A percentile compares a stretch with the other conserved stretches of the same genome.
phyloP scores from a whole-genome alignment of 805 yeast genomes.

The Yarrowia sp. region DNA sequence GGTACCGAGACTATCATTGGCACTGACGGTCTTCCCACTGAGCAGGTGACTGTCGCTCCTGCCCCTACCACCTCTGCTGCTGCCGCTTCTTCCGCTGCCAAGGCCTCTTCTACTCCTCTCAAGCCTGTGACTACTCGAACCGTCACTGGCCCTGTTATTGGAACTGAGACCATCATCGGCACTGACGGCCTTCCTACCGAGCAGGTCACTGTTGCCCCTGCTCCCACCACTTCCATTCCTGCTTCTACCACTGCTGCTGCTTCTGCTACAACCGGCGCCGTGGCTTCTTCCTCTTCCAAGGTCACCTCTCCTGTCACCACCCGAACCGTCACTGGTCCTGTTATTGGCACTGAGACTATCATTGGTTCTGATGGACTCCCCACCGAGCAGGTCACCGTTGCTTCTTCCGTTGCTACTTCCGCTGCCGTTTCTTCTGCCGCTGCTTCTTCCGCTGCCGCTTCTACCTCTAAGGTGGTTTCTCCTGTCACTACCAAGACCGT shows the following conservation, averaged over 20 bases:
- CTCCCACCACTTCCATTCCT: neutral
- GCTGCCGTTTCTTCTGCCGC: neutral
- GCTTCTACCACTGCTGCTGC: neutral
- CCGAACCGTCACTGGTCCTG: neutral
- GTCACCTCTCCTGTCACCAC: too few species aligned
- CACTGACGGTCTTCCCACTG: neutral
- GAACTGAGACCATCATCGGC: neutral
- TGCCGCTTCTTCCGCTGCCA: neutral
- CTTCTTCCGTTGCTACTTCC: neutral
- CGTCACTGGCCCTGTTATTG: neutral
- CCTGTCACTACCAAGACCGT: neutral
- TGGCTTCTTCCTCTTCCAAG: neutral
- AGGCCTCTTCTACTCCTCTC: neutral
- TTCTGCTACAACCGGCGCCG: too few species aligned
- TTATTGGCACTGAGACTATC: neutral
- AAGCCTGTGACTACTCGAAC: neutral
- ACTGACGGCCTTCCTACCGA: neutral
- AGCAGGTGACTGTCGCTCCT: neutral
- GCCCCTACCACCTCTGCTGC: neutral
- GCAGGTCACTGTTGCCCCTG: neutral
- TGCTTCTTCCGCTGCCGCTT: neutral
- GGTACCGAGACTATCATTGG: neutral
- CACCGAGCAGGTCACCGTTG: neutral
- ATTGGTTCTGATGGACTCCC: neutral
- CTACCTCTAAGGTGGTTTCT: neutral